Evolutionary conservation across 2,329 filamentous ascomycete species (phyloP).

Genomic region (Cordyceps javanica): DNA sequence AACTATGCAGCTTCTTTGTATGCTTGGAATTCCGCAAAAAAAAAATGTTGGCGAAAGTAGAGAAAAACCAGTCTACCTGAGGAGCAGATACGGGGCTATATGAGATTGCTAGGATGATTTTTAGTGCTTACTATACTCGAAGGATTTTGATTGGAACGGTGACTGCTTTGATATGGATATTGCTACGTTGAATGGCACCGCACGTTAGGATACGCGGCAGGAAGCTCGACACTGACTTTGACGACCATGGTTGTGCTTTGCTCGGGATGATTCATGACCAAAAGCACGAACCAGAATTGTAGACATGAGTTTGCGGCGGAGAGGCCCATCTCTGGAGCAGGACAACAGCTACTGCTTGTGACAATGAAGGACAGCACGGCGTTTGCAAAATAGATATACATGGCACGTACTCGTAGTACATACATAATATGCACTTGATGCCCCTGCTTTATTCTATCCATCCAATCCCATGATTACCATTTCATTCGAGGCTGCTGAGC

Average conservation of each 20-base stretch:
- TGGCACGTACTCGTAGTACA: neutral
- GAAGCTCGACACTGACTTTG: neutral
- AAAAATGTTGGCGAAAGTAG: neutral
- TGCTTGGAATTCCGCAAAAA: neutral
- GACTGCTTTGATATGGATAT: slow-evolving; percentile 3
- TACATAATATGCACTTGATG: too few relatives aligned
- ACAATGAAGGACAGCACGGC: neutral
- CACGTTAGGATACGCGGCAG: neutral
- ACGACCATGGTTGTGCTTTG: neutral
- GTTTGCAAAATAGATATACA: neutral
- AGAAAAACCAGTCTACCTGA: neutral
- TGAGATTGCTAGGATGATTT: slow-evolving; percentile 12
- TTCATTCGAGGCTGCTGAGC: too few relatives aligned
- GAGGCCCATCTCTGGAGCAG: neutral
- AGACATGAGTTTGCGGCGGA: neutral
- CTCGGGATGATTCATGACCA: neutral
- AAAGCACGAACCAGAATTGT: neutral
- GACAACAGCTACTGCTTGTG: slow-evolving; percentile 6
- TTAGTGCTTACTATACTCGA: slow-evolving; percentile 12
- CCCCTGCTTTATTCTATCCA: too few relatives aligned
- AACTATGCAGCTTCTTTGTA: neutral
- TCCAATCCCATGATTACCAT: too few relatives aligned
- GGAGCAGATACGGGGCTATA: slow-evolving; percentile 1
- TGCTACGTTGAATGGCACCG: neutral
- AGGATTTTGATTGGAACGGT: slow-evolving; percentile 11